phyloP scores from a whole-genome alignment of 2,329 filamentous ascomycete species.

The Colletotrichum zoysiae region DNA sequence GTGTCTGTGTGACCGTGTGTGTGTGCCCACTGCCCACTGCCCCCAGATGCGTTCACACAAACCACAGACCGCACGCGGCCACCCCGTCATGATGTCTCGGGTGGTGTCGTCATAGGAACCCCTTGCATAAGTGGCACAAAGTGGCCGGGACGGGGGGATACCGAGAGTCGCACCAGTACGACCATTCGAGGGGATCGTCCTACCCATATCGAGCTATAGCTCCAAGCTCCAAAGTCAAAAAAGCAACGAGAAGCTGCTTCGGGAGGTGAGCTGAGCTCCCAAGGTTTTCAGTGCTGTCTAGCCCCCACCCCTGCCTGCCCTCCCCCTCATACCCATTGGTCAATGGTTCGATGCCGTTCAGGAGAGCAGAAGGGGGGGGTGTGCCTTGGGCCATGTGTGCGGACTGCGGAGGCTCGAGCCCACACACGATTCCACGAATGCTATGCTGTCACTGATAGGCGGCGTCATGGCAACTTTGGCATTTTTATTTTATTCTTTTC shows the following conservation, averaged over 20 bases:
- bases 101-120: constrained; percentile 43
- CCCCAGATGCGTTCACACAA: constrained; percentile 35
- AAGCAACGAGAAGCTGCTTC: background rate
- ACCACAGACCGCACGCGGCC: constrained; percentile 27
- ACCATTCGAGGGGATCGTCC: constrained; percentile 4
- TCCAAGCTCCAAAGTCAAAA: constrained; percentile 9
- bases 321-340: constrained; percentile 12
- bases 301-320: background rate
- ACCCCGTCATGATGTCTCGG: constrained; percentile 40
- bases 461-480: background rate
- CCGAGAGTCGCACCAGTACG: background rate
- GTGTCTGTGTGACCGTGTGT: background rate
- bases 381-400: background rate
- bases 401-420: constrained; percentile 5
- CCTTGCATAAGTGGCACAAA: constrained; percentile 43
- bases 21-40: background rate
- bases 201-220: constrained; percentile 13
- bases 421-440: background rate
- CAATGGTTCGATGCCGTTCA: constrained; percentile 1
- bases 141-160: constrained; percentile 5
- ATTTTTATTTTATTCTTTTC: too few relatives aligned
- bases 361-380: background rate
- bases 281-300: background rate
- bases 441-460: constrained; percentile 1
- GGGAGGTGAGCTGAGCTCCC: background rate